Base-by-base conservation (phyloP, 768 basidiomycete species). In the Hygrophorus russula region DNA sequence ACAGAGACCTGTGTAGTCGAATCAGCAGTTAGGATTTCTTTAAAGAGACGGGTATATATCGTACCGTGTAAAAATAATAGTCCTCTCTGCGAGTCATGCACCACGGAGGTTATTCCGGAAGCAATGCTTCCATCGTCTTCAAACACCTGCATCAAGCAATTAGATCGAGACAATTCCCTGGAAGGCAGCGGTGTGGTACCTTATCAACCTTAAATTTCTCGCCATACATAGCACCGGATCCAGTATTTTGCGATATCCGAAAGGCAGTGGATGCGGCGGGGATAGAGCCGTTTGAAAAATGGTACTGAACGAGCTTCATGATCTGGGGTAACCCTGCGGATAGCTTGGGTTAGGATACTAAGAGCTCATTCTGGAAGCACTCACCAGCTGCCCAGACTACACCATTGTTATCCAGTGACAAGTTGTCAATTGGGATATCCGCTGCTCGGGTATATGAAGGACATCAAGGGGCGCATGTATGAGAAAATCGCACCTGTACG, bases 121-220 rank as follows among this genome's bases (percentile, higher is more conserved):
- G 73, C 71, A 18, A 80, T 39, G 2, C 54, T 60, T 7, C 84
- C 82, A 46, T 77, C 65, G 56, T 86, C 80, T 56, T 83, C 78
- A 46, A 86, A 83, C 8, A 74, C 65, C 79, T 83, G 48, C 4
- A 35, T 28, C 46, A 18, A 13, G 32, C 1, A n/a, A 35, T 42
- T 37, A 48, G 34, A 42, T 53, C 34, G 36, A 40, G 32, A 51
- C 10, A 36, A 34, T 28, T 5, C 7, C 18, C 28, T 1, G 19
- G 35, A 29, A 17, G 9, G 15, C 11, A 32, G 30, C 1, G 19
- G 29, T 14, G 2, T 33, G 54, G 9, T 54, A 76, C 80, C 68
- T 73, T 80, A 41, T 77, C 71, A 12, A 78, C 59, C 24, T 63
- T 68, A 50, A 69, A 76, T 51, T 79, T 82, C 48, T 78, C 67